Conservation (phyloP, 2,329 filamentous ascomycete genomes). For the Aureobasidium mangrovei region DNA sequence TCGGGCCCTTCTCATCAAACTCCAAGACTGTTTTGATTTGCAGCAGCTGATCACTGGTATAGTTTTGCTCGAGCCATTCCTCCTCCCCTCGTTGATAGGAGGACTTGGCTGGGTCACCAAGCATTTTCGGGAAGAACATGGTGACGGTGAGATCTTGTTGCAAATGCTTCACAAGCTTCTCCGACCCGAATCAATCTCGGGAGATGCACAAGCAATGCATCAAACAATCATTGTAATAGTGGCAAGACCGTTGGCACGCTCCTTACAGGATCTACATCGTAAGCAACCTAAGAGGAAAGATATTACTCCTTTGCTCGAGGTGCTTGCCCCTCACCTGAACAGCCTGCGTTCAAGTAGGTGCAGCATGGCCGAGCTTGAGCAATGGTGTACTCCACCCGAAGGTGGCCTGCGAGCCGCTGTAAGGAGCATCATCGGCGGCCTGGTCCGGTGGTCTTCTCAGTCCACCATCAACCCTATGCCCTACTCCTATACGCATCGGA, state of each 20-base stretch:
- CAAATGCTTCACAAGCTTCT: slow-evolving; percentile 65
- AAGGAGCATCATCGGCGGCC: slow-evolving; percentile 51
- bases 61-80: slow-evolving; percentile 66
- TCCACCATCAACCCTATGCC: slow-evolving; percentile 44
- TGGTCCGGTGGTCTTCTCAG: slow-evolving; percentile 56
- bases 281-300: slow-evolving; percentile 59
- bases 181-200: slow-evolving; percentile 59
- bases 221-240: slow-evolving; percentile 62
- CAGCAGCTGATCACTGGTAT: slow-evolving; percentile 30
- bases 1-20: too few species aligned
- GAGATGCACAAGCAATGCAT: slow-evolving; percentile 63
- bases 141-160: slow-evolving; percentile 59
- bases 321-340: slow-evolving; percentile 50
- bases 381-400: slow-evolving; percentile 45
- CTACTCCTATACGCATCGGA: slow-evolving; percentile 63
- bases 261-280: slow-evolving; percentile 57
- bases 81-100: slow-evolving; percentile 68
- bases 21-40: too few species aligned
- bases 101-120: slow-evolving; percentile 63
- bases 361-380: slow-evolving; percentile 58
- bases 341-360: slow-evolving; percentile 54
- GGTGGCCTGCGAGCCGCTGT: slow-evolving; percentile 49
- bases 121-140: slow-evolving; percentile 56
- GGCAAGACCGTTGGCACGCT: slow-evolving; percentile 58
- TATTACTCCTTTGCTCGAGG: slow-evolving; percentile 59